Evolutionary conservation across 2,329 filamentous ascomycete genomes (phyloP).

Genomic region (Pseudogymnoascus sp.): DNA sequence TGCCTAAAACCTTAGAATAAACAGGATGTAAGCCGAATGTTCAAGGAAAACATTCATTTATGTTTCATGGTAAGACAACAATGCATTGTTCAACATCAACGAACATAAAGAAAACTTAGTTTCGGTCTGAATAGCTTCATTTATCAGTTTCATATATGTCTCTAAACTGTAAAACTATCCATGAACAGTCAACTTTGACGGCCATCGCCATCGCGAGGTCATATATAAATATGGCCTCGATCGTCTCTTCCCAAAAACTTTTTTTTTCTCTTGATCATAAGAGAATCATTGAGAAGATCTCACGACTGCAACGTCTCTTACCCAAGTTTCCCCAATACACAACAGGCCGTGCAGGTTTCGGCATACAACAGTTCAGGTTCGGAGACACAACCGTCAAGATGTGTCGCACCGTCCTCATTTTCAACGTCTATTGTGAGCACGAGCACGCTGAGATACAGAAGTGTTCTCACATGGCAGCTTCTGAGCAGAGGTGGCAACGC

Average conservation of each 20-base stretch:
- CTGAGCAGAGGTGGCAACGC: not conserved
- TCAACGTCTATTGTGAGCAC: not conserved
- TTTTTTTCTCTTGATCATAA: not conserved
- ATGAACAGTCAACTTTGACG: not conserved
- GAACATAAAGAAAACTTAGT: not conserved
- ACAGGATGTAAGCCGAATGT: not conserved
- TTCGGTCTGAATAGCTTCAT: not conserved
- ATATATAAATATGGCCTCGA: conserved; percentile 1
- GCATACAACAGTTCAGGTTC: not conserved
- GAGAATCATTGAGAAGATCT: not conserved
- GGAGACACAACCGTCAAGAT: not conserved
- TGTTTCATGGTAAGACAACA: not conserved
- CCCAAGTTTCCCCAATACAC: not conserved
- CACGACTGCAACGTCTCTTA: not conserved
- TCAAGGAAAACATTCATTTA: not conserved
- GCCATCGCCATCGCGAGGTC: not conserved
- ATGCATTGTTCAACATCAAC: not conserved
- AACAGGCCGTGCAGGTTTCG: not conserved
- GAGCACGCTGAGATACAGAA: not conserved
- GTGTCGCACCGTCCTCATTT: not conserved
- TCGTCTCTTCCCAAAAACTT: not conserved
- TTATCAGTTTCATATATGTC: conserved; percentile 1
- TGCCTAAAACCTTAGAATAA: not conserved
- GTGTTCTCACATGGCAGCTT: not conserved
- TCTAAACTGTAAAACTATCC: not conserved